Evolutionary conservation across 2,329 filamentous ascomycete genomes (phyloP).

Genomic region (Cytospora piceae): DNA sequence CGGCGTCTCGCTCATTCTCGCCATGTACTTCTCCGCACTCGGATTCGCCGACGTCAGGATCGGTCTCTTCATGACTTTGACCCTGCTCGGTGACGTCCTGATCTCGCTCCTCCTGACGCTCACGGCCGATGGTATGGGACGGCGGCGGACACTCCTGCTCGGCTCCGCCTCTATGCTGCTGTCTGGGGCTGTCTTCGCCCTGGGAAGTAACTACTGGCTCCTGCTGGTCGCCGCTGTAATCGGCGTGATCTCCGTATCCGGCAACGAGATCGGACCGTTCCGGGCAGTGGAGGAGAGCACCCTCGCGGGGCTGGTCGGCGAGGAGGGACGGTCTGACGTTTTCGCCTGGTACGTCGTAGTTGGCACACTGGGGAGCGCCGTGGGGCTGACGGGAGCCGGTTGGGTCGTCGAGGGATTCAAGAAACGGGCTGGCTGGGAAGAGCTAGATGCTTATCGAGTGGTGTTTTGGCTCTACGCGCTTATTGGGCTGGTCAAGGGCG

Average conservation of each 20-base stretch:
- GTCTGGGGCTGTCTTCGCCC: slow-evolving; percentile 60
- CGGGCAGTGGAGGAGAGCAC: slow-evolving; percentile 65
- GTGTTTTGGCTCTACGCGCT: slow-evolving; percentile 62
- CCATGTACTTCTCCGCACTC: slow-evolving; percentile 57
- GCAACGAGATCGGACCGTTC: slow-evolving; percentile 67
- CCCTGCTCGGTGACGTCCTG: slow-evolving; percentile 60
- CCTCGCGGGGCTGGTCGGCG: slow-evolving; percentile 57
- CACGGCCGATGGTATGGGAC: slow-evolving; percentile 61
- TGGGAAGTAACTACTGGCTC: slow-evolving; percentile 59
- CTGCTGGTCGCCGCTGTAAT: slow-evolving; percentile 60
- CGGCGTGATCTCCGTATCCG: slow-evolving; percentile 65
- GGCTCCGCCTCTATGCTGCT: slow-evolving; percentile 59
- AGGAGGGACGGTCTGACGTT: slow-evolving; percentile 54
- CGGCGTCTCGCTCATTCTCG: slow-evolving; percentile 59
- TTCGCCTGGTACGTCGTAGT: slow-evolving; percentile 65
- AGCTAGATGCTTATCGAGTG: slow-evolving; percentile 53
- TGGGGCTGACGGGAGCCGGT: slow-evolving; percentile 62
- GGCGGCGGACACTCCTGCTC: slow-evolving; percentile 55
- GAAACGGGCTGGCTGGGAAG: slow-evolving; percentile 46
- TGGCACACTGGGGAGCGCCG: slow-evolving; percentile 63
- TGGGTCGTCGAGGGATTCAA: slow-evolving; percentile 60
- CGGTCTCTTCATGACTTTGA: slow-evolving; percentile 69
- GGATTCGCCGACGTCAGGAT: slow-evolving; percentile 54
- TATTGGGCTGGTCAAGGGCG: slow-evolving; percentile 61
- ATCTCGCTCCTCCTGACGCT: slow-evolving; percentile 63